A percentile compares a stretch with the other conserved stretches of the same genome.
phyloP scores from a whole-genome alignment of 345 rosid species.

The Combretum micranthum region DNA sequence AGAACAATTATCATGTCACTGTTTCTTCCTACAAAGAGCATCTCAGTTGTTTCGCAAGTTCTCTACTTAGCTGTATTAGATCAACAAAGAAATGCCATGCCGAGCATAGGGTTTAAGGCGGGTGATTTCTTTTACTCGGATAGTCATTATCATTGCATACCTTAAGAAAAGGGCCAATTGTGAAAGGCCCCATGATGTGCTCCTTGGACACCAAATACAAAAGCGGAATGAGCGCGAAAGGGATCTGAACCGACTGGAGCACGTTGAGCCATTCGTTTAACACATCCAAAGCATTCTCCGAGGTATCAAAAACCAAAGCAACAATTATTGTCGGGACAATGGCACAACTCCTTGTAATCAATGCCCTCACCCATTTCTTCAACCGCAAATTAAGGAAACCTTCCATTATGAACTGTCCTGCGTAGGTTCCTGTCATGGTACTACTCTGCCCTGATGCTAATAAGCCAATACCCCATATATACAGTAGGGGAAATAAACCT shows the following conservation, averaged over 20 bases:
- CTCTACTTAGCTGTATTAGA: background rate
- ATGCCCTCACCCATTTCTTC: slow-evolving; percentile 20
- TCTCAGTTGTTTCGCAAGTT: no score
- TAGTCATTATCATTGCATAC: background rate
- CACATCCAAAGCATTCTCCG: slow-evolving; percentile 9
- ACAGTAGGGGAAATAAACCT: slow-evolving; percentile 9
- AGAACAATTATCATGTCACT: no score
- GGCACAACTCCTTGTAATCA: slow-evolving; percentile 18
- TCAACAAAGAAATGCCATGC: background rate
- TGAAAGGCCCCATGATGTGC: slow-evolving; percentile 14
- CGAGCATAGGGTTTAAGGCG: background rate
- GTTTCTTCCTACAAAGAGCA: no score
- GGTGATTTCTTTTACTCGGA: no score
- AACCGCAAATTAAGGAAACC: slow-evolving; percentile 15
- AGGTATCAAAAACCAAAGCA: slow-evolving; percentile 10
- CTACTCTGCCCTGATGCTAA: slow-evolving; percentile 21
- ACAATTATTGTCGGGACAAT: slow-evolving; percentile 11
- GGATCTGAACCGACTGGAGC: slow-evolving; percentile 19
- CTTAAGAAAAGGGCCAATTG: slow-evolving; percentile 17
- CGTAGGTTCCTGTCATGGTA: slow-evolving; percentile 17
- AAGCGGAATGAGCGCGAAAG: slow-evolving; percentile 16
- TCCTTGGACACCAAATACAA: slow-evolving; percentile 17
- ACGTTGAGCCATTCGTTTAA: slow-evolving; percentile 19
- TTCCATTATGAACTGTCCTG: slow-evolving; percentile 19
- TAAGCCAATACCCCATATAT: slow-evolving; percentile 19